phyloP scores from a whole-genome alignment of 306 rosid genomes.

The Acacia acuminata region DNA sequence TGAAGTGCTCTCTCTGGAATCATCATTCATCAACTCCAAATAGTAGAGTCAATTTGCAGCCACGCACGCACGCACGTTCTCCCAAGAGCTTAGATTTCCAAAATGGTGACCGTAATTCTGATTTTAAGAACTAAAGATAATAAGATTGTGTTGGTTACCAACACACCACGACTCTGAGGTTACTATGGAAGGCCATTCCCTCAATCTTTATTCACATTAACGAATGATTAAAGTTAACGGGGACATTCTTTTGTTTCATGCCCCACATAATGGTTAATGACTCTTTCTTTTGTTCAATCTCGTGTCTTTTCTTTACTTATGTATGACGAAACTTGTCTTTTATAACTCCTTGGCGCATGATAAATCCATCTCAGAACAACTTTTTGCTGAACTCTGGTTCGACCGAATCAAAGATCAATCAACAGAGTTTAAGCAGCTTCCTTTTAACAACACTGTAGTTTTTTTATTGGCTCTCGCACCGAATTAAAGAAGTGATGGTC shows the following conservation, averaged over 20 bases:
- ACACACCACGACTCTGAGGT: not conserved
- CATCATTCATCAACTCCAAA: not conserved
- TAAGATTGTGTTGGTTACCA: not conserved
- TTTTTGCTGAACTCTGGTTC: not conserved
- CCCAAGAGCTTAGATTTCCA: conserved; percentile 7
- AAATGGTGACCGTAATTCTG: too few relatives aligned
- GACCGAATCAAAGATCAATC: not conserved
- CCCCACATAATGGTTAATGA: not conserved
- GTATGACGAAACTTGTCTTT: not conserved
- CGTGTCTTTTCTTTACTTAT: not conserved
- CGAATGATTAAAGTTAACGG: not conserved
- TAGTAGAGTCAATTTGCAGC: not conserved
- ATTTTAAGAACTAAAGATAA: not conserved
- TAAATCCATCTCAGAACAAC: not conserved
- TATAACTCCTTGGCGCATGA: not conserved
- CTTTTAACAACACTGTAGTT: not conserved
- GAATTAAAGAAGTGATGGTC: not conserved
- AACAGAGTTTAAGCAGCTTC: not conserved
- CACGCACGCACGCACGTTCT: not conserved
- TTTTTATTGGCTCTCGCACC: not conserved
- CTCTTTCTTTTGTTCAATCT: not conserved
- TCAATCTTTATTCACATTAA: not conserved
- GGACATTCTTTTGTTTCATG: not conserved
- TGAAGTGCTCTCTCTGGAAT: not conserved
- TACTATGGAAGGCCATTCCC: not conserved